These are phyloP conservation scores for Candida glaebosa DNA, from an alignment of 805 yeast genomes.

Conservation along the genomic window DNA sequence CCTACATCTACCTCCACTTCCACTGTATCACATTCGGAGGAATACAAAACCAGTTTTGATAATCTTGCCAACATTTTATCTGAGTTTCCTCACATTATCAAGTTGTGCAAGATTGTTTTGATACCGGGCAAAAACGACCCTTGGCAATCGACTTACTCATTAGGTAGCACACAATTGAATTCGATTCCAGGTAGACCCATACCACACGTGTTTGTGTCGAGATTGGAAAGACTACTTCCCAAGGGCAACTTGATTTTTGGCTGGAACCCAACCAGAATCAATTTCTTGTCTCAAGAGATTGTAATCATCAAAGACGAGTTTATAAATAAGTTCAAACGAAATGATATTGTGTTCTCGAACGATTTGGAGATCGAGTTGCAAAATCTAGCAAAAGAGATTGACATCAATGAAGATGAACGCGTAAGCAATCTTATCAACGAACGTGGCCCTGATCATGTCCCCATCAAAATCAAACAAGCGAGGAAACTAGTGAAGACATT, in stretches of 20 bases:
- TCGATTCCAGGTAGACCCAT: conserved; percentile 62
- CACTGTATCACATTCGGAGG: conserved; percentile 48
- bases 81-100: conserved; percentile 51
- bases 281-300: conserved; percentile 81
- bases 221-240: conserved; percentile 50
- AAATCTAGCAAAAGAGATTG: conserved; percentile 14
- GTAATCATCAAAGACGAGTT: conserved; percentile 70
- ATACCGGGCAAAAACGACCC: conserved; percentile 93
- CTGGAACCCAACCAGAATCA: conserved; percentile 79
- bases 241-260: conserved; percentile 27
- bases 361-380: conserved; percentile 23
- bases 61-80: conserved; percentile 63
- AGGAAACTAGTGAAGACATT: conserved; percentile 74
- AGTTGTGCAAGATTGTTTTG: conserved; percentile 57
- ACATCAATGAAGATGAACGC: conserved; percentile 12
- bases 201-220: conserved; percentile 67
- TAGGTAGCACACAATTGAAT: conserved; percentile 45
- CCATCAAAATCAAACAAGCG: conserved; percentile 54
- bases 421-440: conserved; percentile 8
- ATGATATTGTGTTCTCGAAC: conserved; percentile 55
- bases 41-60: conserved; percentile 69
- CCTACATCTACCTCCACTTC: conserved; percentile 49
- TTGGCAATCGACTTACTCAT: conserved; percentile 72
- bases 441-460: conserved; percentile 17
- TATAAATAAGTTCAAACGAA: conserved; percentile 65